A percentile compares a stretch with the other conserved stretches of the same genome.
Evolutionary conservation across 2,329 filamentous ascomycete genomes (phyloP).

Genomic region (Colletotrichum sp.): DNA sequence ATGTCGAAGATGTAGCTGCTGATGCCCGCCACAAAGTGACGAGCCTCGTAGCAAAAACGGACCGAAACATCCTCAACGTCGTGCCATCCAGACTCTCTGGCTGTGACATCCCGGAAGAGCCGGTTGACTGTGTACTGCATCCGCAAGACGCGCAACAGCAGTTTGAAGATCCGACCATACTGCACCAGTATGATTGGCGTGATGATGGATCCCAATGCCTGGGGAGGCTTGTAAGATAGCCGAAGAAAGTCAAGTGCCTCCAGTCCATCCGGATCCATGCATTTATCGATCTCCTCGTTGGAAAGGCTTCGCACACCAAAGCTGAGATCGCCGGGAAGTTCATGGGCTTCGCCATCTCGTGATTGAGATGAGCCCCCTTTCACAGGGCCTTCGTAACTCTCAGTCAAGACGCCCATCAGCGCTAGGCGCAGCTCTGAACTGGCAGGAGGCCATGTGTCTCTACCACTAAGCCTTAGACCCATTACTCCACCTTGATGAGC

Average conservation of each 20-base stretch:
- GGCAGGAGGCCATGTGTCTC: constrained; percentile 89
- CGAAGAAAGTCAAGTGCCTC: constrained; percentile 93
- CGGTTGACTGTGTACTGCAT: constrained; percentile 78
- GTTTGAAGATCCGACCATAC: constrained; percentile 86
- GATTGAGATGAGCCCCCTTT: constrained; percentile 15
- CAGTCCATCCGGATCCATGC: constrained; percentile 81
- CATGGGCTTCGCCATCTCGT: constrained; percentile 29
- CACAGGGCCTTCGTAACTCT: constrained; percentile 62
- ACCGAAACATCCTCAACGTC: constrained; percentile 44
- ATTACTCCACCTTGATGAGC: constrained; percentile 74
- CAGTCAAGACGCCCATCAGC: constrained; percentile 82
- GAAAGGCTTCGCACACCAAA: constrained; percentile 87
- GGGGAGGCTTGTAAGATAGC: constrained; percentile 80
- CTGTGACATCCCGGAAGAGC: constrained; percentile 63
- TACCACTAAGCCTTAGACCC: constrained; percentile 81
- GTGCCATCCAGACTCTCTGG: constrained; percentile 36
- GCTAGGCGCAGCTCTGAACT: constrained; percentile 91
- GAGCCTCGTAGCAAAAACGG: constrained; percentile 76
- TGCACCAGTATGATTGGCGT: constrained; percentile 73
- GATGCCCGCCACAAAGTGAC: constrained; percentile 78
- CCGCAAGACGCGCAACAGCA: constrained; percentile 77
- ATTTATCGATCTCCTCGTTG: constrained; percentile 78
- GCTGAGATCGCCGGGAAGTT: constrained; percentile 72
- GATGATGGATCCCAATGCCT: constrained; percentile 75
- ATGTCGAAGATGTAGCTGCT: constrained; percentile 81